Evolutionary conservation across 78 protist genomes (phyloP), one percentile per base, ranked within the genome.

Genomic region (Speleostelium caveatum): DNA sequence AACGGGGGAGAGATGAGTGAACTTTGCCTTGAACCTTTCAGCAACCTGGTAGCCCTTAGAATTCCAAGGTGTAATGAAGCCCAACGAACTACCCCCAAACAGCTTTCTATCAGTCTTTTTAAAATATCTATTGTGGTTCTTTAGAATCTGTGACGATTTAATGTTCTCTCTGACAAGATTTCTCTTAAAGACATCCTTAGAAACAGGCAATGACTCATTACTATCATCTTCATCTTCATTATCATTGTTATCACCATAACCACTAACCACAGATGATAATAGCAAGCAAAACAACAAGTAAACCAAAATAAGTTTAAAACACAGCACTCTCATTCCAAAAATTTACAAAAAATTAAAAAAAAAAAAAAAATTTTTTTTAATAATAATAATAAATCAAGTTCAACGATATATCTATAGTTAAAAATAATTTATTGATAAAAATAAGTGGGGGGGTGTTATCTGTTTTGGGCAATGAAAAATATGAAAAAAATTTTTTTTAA

Each of bases 31-130:
- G 24, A 59, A 83, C 24, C 21, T 56, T 14, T 41, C 75, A 4
- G 79, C 69, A 14, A 38, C 32, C 19, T 83, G 55, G n/a, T 69
- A 83, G 19, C 90, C 90, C 10, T 68, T 38, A 6, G 33, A 26
- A 59, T 83, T 83, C 90, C 90, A 83, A 24, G 90, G 90, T 36
- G 90, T 83, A 1, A 83, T 42, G 33, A 69, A 83, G 1, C 49
- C 90, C 33, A 83, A 39, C 42, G 72, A 30, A 58, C 38, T 83
- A 1, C 61, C 32, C 3, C 63, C 60, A 35, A 77, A 51, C 3
- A 3, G 5, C 32, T 42, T 24, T 26, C 33, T 62, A 33, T 12
- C 6, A 2, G 73, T 75, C n/a, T 83, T 33, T 28, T 58, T 14
- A 26, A 28, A 69, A 59, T 59, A 83, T 21, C 8, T 56, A 17